Base-by-base conservation (phyloP, 148 eudicot genomes). In the Nepenthes gracilis region DNA sequence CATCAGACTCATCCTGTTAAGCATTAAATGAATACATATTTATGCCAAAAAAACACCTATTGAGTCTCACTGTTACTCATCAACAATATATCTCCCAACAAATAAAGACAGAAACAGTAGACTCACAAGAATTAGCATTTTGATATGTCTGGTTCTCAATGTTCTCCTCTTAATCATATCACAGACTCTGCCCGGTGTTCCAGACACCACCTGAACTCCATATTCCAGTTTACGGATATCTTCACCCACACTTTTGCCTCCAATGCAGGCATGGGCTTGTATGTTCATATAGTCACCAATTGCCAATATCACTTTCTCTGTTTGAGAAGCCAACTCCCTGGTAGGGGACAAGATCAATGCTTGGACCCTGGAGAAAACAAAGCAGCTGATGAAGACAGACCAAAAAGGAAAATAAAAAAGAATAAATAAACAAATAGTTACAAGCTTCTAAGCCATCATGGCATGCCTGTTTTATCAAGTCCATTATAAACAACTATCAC, bases 81-180 rank as follows among this genome's bases (percentile, higher is more conserved):
- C 45, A 40, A 40, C 8, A 40, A 40, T 3, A 40, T 8, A 40
- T 3, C 45, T 40, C 6, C 45, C 45, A 40, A 8, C 4, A 40
- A 47, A 66, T 5, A 43, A 5, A 23, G 9, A 40, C 1, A 52
- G 43, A 62, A 58, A 36, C 37, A 47, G 51, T 54, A 9, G 55
- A 81, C 91, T 77, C 69, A 91, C 97, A 77, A 91, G 85, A 75
- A 91, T 68, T 34, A 91, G 74, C 53, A 91, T 66, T 66, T 87
- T 91, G 65, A 91, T 83, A 59, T 85, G 69, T 67, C 96, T 83
- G 55, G 97, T 87, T 67, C 86, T 68, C 50, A 91, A 70, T 32
- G 97, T 85, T 72, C 93, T 83, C 75, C 97, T 78, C 77, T 91
- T 91, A 65, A 91, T 88, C 97, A 91, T 91, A 68, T 91, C 97